Evolutionary conservation across 2,329 filamentous ascomycete species (phyloP), one percentile per base, ranked within the genome.

Genomic region (Aspergillus novofumigatus): DNA sequence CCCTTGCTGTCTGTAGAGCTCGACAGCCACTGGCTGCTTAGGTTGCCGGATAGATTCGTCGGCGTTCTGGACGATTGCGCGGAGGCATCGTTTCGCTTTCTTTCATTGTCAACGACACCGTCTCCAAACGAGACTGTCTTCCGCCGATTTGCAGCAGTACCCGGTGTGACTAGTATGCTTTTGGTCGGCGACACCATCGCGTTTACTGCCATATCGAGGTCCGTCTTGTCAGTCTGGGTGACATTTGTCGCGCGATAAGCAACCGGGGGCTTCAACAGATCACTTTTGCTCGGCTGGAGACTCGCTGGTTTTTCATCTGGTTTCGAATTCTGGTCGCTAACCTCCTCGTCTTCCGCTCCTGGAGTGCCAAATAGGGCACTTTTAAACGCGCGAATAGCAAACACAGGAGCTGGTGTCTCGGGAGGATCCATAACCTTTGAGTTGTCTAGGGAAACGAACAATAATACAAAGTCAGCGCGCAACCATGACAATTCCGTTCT

Each of bases 321-420:
- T 23, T 59, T 58, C 6, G 56, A 47, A 5, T 54, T 57, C 60
- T 38, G 53, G 35, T 66, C 65, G 44, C 60, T 66, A 23, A 65
- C 61, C 9, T 71, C 65, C 14, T 74, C 72, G 29, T 82, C 77
- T 44, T 79, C 75, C 10, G 80, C 79, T 23, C 81, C 80, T 14
- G 85, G 85, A 0, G 85, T 87, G 26, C 85, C 85, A 72, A 86
- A 87, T 55, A 88, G 72, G 47, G 84, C 83, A 59, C 85, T 83
- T 65, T 84, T 86, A 72, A 88, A 86, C 17, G 86, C 86, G 65
- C 86, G 85, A 55, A 86, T 81, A 20, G 85, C 85, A 68, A 89
- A 89, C 23, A 87, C 78, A 49, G 85, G 85, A 49, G 85, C 86
- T 8, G 86, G 86, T 1, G 86, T 88, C 62, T 86, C 83, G 51